Evolutionary conservation across 805 yeast genomes (phyloP).

Genomic region (Kodamaea laetipori): DNA sequence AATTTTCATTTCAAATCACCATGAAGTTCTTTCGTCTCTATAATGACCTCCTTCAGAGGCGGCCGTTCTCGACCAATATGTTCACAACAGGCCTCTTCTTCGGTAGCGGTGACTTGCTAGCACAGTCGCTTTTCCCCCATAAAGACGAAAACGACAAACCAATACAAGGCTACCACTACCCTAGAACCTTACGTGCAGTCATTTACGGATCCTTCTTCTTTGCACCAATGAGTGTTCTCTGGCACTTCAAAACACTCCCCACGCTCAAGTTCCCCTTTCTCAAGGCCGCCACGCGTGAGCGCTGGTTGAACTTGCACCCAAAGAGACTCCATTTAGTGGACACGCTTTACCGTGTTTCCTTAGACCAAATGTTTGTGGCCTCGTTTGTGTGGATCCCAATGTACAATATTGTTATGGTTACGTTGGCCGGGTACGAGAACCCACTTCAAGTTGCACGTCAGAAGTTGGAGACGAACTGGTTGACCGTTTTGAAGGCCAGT

Average conservation of each 20-base stretch:
- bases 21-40: conserved; percentile 19
- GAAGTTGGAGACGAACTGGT: conserved; percentile 41
- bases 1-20: conserved; percentile 1
- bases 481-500: conserved; percentile 41
- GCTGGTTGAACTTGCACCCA: conserved; percentile 12
- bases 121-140: conserved; percentile 42
- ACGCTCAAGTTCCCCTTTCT: conserved; percentile 37
- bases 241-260: conserved; percentile 44
- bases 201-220: conserved; percentile 41
- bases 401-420: conserved; percentile 42
- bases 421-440: conserved; percentile 37
- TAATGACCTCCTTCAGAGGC: conserved; percentile 35
- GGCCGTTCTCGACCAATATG: conserved; percentile 58
- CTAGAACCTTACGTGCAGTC: conserved; percentile 39
- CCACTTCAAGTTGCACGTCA: conserved; percentile 35
- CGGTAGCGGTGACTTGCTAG: conserved; percentile 46
- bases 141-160: conserved; percentile 23
- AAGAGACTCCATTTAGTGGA: conserved; percentile 23
- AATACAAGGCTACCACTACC: conserved; percentile 22
- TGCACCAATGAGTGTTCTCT: conserved; percentile 41
- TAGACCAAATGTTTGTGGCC: conserved; percentile 42
- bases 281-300: conserved; percentile 16
- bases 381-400: conserved; percentile 45
- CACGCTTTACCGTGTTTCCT: conserved; percentile 28
- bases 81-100: conserved; percentile 51